Percentiles rank a stretch among this genome's conserved stretches.
Evolutionary conservation across 2,329 filamentous ascomycete species (phyloP).

Genomic region (Fusarium multiceps): DNA sequence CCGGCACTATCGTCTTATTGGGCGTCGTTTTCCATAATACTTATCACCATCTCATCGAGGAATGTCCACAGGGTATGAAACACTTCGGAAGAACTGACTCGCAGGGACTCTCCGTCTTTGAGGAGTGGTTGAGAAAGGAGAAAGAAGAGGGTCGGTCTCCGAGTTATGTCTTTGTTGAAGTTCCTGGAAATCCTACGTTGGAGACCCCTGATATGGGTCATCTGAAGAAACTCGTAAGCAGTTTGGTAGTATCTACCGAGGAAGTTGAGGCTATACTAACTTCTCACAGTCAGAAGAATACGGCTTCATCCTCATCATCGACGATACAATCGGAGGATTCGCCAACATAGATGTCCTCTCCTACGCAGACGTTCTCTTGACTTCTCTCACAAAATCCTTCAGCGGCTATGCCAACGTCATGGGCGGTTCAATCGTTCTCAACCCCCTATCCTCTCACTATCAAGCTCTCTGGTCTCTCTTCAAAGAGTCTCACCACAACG

Average conservation of each 20-base stretch:
- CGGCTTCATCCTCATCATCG: constrained; percentile 58
- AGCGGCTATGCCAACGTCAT: constrained; percentile 67
- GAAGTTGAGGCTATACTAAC: neutral
- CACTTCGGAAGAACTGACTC: constrained; percentile 60
- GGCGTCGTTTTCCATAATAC: constrained; percentile 65
- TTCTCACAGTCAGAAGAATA: constrained; percentile 53
- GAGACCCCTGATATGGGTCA: constrained; percentile 50
- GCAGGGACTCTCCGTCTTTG: constrained; percentile 57
- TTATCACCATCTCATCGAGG: constrained; percentile 59
- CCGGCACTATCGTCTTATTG: constrained; percentile 56
- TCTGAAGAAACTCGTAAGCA: constrained; percentile 55
- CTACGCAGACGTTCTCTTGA: constrained; percentile 62
- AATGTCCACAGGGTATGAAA: constrained; percentile 57
- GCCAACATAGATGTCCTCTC: constrained; percentile 63
- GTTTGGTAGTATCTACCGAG: no score
- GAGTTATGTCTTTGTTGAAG: constrained; percentile 62
- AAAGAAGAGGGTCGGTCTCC: constrained; percentile 53
- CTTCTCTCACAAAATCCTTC: constrained; percentile 69
- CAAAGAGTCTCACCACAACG: constrained; percentile 53
- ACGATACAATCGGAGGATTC: constrained; percentile 62
- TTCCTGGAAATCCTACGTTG: constrained; percentile 53
- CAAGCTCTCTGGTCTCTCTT: constrained; percentile 48
- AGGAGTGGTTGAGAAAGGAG: constrained; percentile 57
- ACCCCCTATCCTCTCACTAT: constrained; percentile 59
- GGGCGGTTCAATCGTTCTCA: constrained; percentile 62